These are phyloP conservation scores for Pestalotiopsis sp. DNA, from an alignment of 2,329 filamentous ascomycete species.

Conservation along the genomic window DNA sequence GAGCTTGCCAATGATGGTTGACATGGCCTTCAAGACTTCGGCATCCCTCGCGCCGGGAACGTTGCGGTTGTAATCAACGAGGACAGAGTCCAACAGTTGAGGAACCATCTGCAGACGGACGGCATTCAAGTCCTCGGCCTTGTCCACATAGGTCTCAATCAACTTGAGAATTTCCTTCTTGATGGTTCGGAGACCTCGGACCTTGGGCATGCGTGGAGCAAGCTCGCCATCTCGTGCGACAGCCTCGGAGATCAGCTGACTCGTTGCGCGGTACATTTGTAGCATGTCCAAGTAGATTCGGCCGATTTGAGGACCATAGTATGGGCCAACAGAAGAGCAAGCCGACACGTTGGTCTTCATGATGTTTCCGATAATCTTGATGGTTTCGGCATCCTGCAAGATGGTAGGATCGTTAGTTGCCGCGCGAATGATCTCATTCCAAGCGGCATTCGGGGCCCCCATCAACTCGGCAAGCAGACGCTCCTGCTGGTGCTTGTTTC, in stretches of 20 bases:
- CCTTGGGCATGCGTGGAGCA: constrained; percentile 96
- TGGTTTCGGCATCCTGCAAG: constrained; percentile 89
- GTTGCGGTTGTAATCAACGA: constrained; percentile 96
- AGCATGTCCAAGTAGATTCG: constrained; percentile 98
- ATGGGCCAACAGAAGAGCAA: constrained; percentile 92
- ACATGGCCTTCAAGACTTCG: constrained; percentile 96
- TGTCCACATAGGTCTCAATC: constrained; percentile 97
- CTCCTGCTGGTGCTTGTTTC: constrained; percentile 92
- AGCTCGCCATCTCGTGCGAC: constrained; percentile 89
- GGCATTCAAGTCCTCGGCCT: constrained; percentile 93
- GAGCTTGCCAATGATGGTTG: constrained; percentile 93
- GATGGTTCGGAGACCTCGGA: constrained; percentile 92
- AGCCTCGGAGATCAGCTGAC: constrained; percentile 90
- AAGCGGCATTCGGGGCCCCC: constrained; percentile 89
- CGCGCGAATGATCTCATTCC: constrained; percentile 91
- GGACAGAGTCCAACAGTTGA: constrained; percentile 89
- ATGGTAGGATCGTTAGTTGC: constrained; percentile 85
- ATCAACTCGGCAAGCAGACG: constrained; percentile 89
- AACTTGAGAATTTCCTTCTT: constrained; percentile 99
- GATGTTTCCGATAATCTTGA: constrained; percentile 98
- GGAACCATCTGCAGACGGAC: constrained; percentile 94
- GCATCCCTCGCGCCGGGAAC: constrained; percentile 94
- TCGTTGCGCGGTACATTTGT: constrained; percentile 98
- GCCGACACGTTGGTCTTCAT: constrained; percentile 99
- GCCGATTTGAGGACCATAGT: constrained; percentile 98